phyloP scores from a whole-genome alignment of 768 basidiomycete genomes.

The Phanerochaete carnosa region DNA sequence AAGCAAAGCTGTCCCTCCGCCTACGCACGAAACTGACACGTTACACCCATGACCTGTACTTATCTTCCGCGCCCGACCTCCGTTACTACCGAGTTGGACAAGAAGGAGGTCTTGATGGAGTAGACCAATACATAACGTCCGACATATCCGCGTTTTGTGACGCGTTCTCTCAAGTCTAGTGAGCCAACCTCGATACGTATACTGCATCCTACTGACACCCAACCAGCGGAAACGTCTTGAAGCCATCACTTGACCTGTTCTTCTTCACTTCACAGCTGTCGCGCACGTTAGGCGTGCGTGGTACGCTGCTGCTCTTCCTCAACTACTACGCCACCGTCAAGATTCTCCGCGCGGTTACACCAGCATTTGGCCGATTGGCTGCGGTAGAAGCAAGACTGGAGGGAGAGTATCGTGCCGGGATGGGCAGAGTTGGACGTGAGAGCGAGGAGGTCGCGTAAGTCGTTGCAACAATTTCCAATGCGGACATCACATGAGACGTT shows the following conservation, averaged over 20 bases:
- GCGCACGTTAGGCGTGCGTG: constrained; percentile 80
- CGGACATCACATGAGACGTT: not conserved
- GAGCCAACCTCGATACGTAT: constrained; percentile 23
- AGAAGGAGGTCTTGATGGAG: constrained; percentile 49
- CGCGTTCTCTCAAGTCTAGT: constrained; percentile 85
- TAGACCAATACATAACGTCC: constrained; percentile 91
- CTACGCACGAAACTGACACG: constrained; percentile 85
- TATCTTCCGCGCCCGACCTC: constrained; percentile 68
- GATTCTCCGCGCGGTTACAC: constrained; percentile 81
- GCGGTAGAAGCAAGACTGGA: constrained; percentile 84
- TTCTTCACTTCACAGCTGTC: constrained; percentile 93
- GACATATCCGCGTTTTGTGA: constrained; percentile 91
- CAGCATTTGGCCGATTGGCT: constrained; percentile 88
- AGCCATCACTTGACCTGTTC: constrained; percentile 85
- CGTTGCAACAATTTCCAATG: not conserved
- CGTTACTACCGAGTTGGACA: constrained; percentile 57
- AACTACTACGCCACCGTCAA: constrained; percentile 87
- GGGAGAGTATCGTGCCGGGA: constrained; percentile 88
- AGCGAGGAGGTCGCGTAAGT: constrained; percentile 90
- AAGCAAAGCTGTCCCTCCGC: constrained; percentile 78
- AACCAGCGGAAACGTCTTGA: constrained; percentile 84
- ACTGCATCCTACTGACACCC: not conserved
- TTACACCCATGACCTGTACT: constrained; percentile 90
- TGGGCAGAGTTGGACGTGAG: constrained; percentile 83
- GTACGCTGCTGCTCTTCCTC: constrained; percentile 71